phyloP scores from a whole-genome alignment of 805 yeast species.

The Komagataella kurtzmanii region DNA sequence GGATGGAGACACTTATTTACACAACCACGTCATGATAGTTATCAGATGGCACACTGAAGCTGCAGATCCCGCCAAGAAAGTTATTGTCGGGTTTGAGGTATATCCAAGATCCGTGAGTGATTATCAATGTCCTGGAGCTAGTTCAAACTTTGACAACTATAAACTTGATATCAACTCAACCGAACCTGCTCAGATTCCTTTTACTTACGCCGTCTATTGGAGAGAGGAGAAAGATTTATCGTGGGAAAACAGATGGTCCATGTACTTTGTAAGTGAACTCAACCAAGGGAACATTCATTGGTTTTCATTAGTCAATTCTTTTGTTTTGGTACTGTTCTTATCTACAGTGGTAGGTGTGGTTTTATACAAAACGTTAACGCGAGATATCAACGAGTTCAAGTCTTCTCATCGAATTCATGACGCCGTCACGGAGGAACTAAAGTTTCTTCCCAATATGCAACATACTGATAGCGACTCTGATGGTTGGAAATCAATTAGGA shows the following conservation, averaged over 20 bases:
- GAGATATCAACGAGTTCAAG: conserved; percentile 22
- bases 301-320: conserved; percentile 62
- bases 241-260: conserved; percentile 62
- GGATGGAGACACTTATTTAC: conserved; percentile 44
- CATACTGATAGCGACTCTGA: conserved; percentile 3
- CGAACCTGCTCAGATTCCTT: conserved; percentile 41
- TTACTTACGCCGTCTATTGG: conserved; percentile 82
- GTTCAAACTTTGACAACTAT: conserved; percentile 43
- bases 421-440: conserved; percentile 1
- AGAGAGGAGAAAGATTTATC: conserved; percentile 59
- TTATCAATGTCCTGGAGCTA: conserved; percentile 62
- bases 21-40: conserved; percentile 76
- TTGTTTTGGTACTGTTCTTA: conserved; percentile 47
- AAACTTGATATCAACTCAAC: conserved; percentile 31
- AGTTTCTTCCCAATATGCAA: neutral
- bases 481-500: conserved; percentile 42
- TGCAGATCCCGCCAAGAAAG: conserved; percentile 22
- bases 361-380: conserved; percentile 38
- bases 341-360: conserved; percentile 56
- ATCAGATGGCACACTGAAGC: conserved; percentile 51
- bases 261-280: conserved; percentile 46
- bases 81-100: conserved; percentile 83
- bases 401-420: conserved; percentile 6
- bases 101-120: conserved; percentile 71
- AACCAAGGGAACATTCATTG: conserved; percentile 50